Evolutionary conservation across 208 protist genomes (phyloP).

Genomic region (Trypanosoma brucei): DNA sequence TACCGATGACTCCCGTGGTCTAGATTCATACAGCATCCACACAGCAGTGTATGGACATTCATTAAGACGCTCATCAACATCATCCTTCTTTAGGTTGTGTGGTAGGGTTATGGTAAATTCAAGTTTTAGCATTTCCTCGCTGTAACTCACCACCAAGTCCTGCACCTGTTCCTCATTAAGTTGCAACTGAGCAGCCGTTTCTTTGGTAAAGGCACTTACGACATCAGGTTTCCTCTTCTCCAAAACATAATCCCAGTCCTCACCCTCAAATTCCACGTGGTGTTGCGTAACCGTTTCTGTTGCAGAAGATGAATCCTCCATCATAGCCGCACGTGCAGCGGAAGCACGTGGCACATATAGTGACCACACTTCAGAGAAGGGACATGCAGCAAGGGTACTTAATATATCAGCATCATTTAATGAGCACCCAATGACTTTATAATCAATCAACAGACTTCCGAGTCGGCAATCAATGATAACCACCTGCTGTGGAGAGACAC

Average conservation of each 20-base stretch:
- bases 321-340: too few relatives aligned
- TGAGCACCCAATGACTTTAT: background rate
- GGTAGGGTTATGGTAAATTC: background rate
- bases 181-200: background rate
- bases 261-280: background rate
- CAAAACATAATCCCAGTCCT: background rate
- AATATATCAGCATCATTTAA: background rate
- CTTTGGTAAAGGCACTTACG: background rate
- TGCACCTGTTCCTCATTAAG: background rate
- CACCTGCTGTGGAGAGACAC: background rate
- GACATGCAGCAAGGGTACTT: background rate
- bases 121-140: background rate
- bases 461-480: background rate
- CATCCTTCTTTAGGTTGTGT: background rate
- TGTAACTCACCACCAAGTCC: background rate
- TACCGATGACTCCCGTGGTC: constrained; percentile 18
- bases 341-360: background rate
- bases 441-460: background rate
- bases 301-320: constrained; percentile 11
- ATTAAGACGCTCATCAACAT: constrained; percentile 3
- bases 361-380: background rate
- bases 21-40: constrained; percentile 27
- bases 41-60: constrained; percentile 25
- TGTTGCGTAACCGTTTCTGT: background rate
- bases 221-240: background rate